Evolutionary conservation across 192 early-diverging fungal species (phyloP).

Genomic region (Coemansia sp.): DNA sequence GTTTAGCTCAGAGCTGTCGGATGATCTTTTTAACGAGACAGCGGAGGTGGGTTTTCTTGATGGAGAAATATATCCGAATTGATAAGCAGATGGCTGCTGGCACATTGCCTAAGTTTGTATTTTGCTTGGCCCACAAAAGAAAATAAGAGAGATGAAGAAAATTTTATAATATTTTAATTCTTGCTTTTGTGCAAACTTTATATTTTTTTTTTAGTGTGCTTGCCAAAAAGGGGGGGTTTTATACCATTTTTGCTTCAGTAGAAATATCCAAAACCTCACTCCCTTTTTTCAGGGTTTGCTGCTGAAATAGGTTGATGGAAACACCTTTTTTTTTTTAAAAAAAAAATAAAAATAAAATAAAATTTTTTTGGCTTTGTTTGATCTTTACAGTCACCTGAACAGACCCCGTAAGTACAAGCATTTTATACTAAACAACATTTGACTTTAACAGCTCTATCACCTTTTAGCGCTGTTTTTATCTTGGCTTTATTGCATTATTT

Average conservation of each 20-base stretch:
- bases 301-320: too few relatives aligned
- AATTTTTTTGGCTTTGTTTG: neutral
- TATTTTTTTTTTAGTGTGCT: too few relatives aligned
- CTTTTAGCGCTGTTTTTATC: neutral
- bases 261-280: neutral
- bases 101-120: neutral
- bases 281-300: neutral
- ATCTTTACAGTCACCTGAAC: constrained; percentile 1
- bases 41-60: neutral
- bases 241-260: neutral
- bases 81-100: neutral
- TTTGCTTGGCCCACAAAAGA: neutral
- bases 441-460: neutral
- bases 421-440: neutral
- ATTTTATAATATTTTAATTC: neutral
- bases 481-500: neutral
- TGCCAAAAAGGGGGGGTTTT: neutral
- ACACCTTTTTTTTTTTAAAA: too few relatives aligned
- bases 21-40: neutral
- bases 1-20: neutral
- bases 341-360: too few relatives aligned
- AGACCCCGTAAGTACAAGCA: neutral
- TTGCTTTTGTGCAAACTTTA: too few relatives aligned
- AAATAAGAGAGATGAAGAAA: too few relatives aligned
- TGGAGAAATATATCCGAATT: neutral